A percentile compares a stretch with the other conserved stretches of the same genome.
These are phyloP conservation scores for Nitzschia sp. DNA, from an alignment of 108 stramenopile species.

Conservation along the genomic window DNA sequence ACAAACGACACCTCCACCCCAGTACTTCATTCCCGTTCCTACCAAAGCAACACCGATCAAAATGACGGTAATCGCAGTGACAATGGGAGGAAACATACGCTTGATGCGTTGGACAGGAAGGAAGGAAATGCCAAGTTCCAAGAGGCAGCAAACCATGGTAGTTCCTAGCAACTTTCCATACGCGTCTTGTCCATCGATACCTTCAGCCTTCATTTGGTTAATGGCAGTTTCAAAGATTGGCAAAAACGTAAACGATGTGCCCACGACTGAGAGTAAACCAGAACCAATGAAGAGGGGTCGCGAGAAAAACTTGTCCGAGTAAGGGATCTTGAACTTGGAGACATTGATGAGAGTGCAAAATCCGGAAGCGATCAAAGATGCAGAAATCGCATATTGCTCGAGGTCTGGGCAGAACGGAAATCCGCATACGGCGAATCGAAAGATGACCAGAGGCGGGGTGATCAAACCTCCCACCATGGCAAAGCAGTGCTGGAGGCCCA, in stretches of 20 bases:
- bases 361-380: conserved; percentile 71
- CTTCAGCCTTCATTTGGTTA: conserved; percentile 55
- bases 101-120: conserved; percentile 47
- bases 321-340: conserved; percentile 50
- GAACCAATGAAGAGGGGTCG: conserved; percentile 56
- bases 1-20: conserved; percentile 86
- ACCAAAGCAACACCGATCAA: conserved; percentile 80
- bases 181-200: conserved; percentile 57
- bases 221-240: conserved; percentile 83
- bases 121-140: conserved; percentile 62
- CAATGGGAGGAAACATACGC: conserved; percentile 74
- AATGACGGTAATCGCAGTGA: conserved; percentile 72
- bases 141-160: conserved; percentile 60
- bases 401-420: conserved; percentile 45
- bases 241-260: conserved; percentile 79
- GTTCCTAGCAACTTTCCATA: conserved; percentile 85
- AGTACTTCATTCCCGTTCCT: conserved; percentile 86
- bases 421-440: conserved; percentile 58
- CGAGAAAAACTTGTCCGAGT: conserved; percentile 54
- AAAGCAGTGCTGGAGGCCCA: conserved; percentile 79
- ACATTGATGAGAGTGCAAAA: conserved; percentile 74
- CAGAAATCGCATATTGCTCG: conserved; percentile 73
- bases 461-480: conserved; percentile 80
- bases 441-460: conserved; percentile 65
- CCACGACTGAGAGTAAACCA: conserved; percentile 80